phyloP scores from a whole-genome alignment of 768 basidiomycete genomes.

The Suillus sp. region DNA sequence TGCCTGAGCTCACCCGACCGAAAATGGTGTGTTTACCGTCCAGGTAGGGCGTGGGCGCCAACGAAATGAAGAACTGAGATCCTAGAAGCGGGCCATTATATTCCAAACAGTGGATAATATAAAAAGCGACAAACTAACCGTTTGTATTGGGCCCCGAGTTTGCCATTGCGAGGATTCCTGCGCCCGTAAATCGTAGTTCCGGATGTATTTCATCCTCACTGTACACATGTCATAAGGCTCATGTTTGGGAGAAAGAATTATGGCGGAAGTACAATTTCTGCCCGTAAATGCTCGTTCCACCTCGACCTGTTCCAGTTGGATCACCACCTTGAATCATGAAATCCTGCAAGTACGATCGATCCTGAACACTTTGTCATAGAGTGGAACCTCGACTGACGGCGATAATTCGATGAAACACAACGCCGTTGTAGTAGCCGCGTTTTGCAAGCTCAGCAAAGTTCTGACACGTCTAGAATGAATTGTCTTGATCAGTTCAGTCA shows the following conservation, averaged over 20 bases:
- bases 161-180: conserved; percentile 95
- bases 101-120: not conserved
- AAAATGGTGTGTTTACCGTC: conserved; percentile 89
- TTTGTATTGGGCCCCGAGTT: conserved; percentile 96
- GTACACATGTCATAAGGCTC: conserved; percentile 1
- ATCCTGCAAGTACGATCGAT: conserved; percentile 51
- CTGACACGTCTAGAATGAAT: conserved; percentile 73
- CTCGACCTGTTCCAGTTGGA: conserved; percentile 93
- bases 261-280: conserved; percentile 72
- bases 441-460: conserved; percentile 93
- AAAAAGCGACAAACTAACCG: conserved; percentile 45
- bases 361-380: not conserved
- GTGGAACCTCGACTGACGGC: conserved; percentile 49
- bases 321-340: conserved; percentile 98
- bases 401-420: conserved; percentile 91
- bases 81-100: conserved; percentile 49
- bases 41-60: conserved; percentile 80
- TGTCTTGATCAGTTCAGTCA: conserved; percentile 21
- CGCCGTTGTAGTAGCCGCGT: conserved; percentile 90
- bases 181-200: conserved; percentile 91
- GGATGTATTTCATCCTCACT: conserved; percentile 92
- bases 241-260: not conserved
- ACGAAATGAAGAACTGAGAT: conserved; percentile 93
- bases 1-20: conserved; percentile 87
- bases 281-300: conserved; percentile 87